Percentiles rank a stretch among this genome's conserved stretches.
phyloP scores from a whole-genome alignment of 1,284 basidiomycete genomes.

The Schizopora paradoxa region DNA sequence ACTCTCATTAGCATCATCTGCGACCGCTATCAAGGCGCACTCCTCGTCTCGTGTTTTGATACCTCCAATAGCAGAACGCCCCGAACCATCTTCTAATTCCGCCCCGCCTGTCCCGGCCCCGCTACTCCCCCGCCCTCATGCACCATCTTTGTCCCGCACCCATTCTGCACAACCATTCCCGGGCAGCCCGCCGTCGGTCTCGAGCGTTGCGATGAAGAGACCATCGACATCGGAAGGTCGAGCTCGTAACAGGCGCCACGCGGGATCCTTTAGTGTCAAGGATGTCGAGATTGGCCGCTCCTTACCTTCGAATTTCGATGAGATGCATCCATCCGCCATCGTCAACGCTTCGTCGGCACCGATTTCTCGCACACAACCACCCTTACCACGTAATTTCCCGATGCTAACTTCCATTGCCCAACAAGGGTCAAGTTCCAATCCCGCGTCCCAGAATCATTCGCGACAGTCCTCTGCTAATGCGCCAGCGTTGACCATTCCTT shows the following conservation, averaged over 20 bases:
- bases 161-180: slow-evolving; percentile 27
- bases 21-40: slow-evolving; percentile 20
- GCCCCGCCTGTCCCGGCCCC: slow-evolving; percentile 4
- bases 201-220: too few relatives aligned
- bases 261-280: slow-evolving; percentile 87
- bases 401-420: background rate
- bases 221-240: slow-evolving; percentile 17
- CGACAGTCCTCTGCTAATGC: slow-evolving; percentile 8
- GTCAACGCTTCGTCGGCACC: background rate
- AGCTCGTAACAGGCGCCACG: slow-evolving; percentile 66
- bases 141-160: slow-evolving; percentile 4
- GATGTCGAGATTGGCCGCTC: slow-evolving; percentile 86
- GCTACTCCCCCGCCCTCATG: background rate
- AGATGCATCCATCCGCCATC: slow-evolving; percentile 32
- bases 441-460: slow-evolving; percentile 7
- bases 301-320: slow-evolving; percentile 60
- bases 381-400: background rate
- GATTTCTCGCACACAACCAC: background rate
- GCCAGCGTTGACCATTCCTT: slow-evolving; percentile 28
- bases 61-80: slow-evolving; percentile 18
- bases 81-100: slow-evolving; percentile 14
- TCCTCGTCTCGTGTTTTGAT: slow-evolving; percentile 12
- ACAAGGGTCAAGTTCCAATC: background rate
- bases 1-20: slow-evolving; percentile 22
- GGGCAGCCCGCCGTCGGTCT: slow-evolving; percentile 16